phyloP scores from a whole-genome alignment of 2,329 filamentous ascomycete species.

The Fusarium buxicola region DNA sequence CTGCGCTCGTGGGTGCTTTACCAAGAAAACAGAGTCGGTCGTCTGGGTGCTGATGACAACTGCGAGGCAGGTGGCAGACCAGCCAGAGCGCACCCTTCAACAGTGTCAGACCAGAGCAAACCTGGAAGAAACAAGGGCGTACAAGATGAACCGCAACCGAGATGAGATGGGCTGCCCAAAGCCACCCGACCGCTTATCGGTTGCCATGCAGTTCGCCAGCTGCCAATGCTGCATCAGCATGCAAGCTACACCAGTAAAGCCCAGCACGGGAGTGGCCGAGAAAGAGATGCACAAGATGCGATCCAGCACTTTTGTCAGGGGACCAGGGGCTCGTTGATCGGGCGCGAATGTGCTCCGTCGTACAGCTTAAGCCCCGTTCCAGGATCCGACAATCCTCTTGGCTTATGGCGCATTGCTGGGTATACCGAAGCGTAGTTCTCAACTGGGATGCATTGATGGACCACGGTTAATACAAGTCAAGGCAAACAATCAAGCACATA shows the following conservation, averaged over 20 bases:
- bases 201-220: slow-evolving; percentile 14
- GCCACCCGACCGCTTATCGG: slow-evolving; percentile 15
- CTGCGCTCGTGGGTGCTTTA: background rate
- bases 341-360: slow-evolving; percentile 36
- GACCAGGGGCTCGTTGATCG: slow-evolving; percentile 28
- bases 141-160: slow-evolving; percentile 19
- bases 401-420: slow-evolving; percentile 17
- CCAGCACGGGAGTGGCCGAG: slow-evolving; percentile 41
- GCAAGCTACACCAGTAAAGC: slow-evolving; percentile 27
- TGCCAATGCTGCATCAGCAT: slow-evolving; percentile 31
- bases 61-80: slow-evolving; percentile 6
- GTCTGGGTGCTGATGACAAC: slow-evolving; percentile 9
- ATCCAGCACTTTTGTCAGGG: slow-evolving; percentile 41
- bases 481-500: slow-evolving; percentile 23
- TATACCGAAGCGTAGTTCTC: slow-evolving; percentile 15
- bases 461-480: slow-evolving; percentile 2
- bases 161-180: slow-evolving; percentile 13
- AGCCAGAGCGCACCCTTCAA: slow-evolving; percentile 4
- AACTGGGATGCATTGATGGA: slow-evolving; percentile 4
- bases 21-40: background rate
- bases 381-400: slow-evolving; percentile 35
- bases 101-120: slow-evolving; percentile 26
- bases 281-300: slow-evolving; percentile 40
- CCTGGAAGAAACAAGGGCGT: slow-evolving; percentile 16
- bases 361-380: slow-evolving; percentile 36